These are phyloP conservation scores for Saccharomycopsis selenospora DNA, from an alignment of 805 yeast species.

Conservation along the genomic window DNA sequence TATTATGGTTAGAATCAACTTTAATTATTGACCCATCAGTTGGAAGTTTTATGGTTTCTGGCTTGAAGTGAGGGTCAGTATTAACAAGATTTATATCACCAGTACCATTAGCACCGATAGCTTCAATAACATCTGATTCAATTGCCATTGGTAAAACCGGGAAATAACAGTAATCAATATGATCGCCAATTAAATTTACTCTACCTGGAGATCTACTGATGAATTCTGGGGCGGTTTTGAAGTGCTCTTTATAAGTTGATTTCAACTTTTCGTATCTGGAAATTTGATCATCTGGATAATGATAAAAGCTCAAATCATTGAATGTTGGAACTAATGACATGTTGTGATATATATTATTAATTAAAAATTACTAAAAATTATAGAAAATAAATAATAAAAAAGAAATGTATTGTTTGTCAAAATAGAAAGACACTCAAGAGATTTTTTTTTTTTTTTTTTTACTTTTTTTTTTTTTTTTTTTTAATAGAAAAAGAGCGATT, in stretches of 20 bases:
- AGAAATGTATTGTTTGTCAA: too few species aligned
- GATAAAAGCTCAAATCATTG: constrained; percentile 31
- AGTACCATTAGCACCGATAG: constrained; percentile 32
- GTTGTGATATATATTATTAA: too few species aligned
- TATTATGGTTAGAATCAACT: constrained; percentile 43
- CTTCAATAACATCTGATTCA: constrained; percentile 53
- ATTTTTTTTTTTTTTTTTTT: too few species aligned
- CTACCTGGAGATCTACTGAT: constrained; percentile 66
- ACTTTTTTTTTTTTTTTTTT: too few species aligned
- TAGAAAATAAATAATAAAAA: too few species aligned
- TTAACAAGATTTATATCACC: constrained; percentile 30
- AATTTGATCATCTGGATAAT: constrained; percentile 27
- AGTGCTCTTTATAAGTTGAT: constrained; percentile 22
- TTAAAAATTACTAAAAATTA: too few species aligned
- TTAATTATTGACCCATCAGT: constrained; percentile 33
- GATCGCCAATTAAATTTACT: constrained; percentile 70
- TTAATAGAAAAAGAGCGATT: too few species aligned
- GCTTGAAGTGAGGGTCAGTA: constrained; percentile 31
- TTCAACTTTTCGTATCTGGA: constrained; percentile 28
- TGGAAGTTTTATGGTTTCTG: constrained; percentile 34
- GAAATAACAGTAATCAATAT: constrained; percentile 61
- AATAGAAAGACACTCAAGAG: too few species aligned
- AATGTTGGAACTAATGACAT: constrained; percentile 30
- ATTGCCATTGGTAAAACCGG: constrained; percentile 71
- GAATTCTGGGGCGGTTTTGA: constrained; percentile 35